Base-by-base conservation (phyloP, 257 asterid species). In the Linaria vulgaris region DNA sequence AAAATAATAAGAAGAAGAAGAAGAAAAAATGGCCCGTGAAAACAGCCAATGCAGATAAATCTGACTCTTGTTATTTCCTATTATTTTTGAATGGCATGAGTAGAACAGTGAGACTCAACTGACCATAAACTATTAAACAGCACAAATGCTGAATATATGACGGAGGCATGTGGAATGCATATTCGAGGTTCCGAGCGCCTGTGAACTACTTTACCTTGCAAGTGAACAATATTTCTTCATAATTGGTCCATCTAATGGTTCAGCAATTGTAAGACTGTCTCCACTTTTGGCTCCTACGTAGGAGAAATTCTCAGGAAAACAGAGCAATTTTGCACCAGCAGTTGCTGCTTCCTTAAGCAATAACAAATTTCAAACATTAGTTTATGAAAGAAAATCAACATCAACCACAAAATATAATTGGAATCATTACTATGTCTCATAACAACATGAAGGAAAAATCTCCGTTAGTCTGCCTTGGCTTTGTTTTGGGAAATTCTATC, bases 221-320 rank as follows among this genome's bases (percentile, higher is more conserved):
- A 91, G 89, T 51, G 91, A 77, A 50, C 97, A 73, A 54, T 88
- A 91, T 17, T 79, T 67, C 47, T 74, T 80, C 88, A 91, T 85
- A 52, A 83, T 76, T 11, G 96, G 95, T 9, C 98, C 98, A 71
- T 88, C 96, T 41, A 91, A 69, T 43, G 95, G 86, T 61, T 91
- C 89, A 30, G 94, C 94, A 47, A 91, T 73, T 44, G 69, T 74
- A 69, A 91, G 81, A 65, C 98, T 91, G 48, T 91, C 97, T 56
- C 97, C 97, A 56, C 80, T 30, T 74, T 76, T 74, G 55, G 78
- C 74, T 37, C 95, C 95, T 45, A 88, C 86, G 61, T 81, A 88
- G 48, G 98, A 88, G 82, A 91, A 91, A 75, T 88, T 91, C 78
- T 91, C 98, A 19, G 98, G 98, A 23, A 91, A 78, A 69, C 98